These are phyloP conservation scores for Fusarium nurragi DNA, from an alignment of 2,329 filamentous ascomycete species.

Conservation along the genomic window DNA sequence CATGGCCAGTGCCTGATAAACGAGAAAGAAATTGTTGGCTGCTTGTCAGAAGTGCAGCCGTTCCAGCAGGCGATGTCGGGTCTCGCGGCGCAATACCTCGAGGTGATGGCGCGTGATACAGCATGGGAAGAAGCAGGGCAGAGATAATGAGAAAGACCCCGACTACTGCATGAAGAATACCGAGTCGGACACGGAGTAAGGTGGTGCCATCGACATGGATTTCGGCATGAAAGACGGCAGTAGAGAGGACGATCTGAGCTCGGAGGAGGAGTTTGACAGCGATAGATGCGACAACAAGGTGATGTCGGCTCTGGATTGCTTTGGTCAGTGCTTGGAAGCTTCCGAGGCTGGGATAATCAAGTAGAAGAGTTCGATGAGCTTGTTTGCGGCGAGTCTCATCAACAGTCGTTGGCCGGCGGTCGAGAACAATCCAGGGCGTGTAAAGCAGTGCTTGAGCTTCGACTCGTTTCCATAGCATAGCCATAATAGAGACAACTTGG, in stretches of 20 bases:
- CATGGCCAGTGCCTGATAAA: slow-evolving; percentile 39
- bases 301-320: slow-evolving; percentile 40
- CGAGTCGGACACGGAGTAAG: slow-evolving; percentile 31
- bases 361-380: slow-evolving; percentile 41
- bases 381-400: slow-evolving; percentile 44
- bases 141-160: slow-evolving; percentile 38
- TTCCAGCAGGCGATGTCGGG: slow-evolving; percentile 43
- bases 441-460: slow-evolving; percentile 44
- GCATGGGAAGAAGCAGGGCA: slow-evolving; percentile 37
- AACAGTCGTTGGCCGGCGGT: slow-evolving; percentile 36
- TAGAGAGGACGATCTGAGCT: slow-evolving; percentile 43
- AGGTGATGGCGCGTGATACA: slow-evolving; percentile 42
- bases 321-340: slow-evolving; percentile 36
- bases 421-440: slow-evolving; percentile 45
- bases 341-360: slow-evolving; percentile 42
- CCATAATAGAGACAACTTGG: slow-evolving; percentile 40
- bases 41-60: slow-evolving; percentile 38
- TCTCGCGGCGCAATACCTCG: slow-evolving; percentile 44
- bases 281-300: slow-evolving; percentile 41
- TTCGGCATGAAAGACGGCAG: slow-evolving; percentile 40
- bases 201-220: slow-evolving; percentile 32
- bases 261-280: slow-evolving; percentile 38
- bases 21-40: slow-evolving; percentile 40
- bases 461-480: slow-evolving; percentile 43
- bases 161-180: slow-evolving; percentile 39